A percentile compares a stretch with the other conserved stretches of the same genome.
Conservation (phyloP, 2,329 filamentous ascomycete species). For the Ustilaginoidea virens region DNA sequence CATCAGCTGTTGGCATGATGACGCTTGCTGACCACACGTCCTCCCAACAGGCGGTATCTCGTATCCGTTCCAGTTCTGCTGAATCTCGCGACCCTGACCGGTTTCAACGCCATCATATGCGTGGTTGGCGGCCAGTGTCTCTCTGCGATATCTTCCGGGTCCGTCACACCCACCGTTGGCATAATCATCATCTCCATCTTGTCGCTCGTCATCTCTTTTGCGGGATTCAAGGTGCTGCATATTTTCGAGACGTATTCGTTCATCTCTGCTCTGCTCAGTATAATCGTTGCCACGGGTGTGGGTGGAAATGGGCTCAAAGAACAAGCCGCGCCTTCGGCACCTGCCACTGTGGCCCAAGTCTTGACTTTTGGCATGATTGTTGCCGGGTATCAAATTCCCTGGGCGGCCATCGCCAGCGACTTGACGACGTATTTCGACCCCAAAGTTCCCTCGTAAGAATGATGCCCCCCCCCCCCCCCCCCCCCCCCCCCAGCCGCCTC, state of each 20-base stretch:
- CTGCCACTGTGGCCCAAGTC: conserved; percentile 28
- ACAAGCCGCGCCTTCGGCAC: conserved; percentile 25
- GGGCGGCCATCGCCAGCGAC: conserved; percentile 41
- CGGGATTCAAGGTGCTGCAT: conserved; percentile 41
- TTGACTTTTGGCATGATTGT: conserved; percentile 45
- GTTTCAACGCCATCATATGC: conserved; percentile 47
- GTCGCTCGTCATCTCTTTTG: conserved; percentile 44
- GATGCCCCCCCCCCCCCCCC: too few species aligned
- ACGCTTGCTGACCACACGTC: too few species aligned
- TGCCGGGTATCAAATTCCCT: conserved; percentile 48
- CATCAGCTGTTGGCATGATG: too few species aligned
- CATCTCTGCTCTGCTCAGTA: conserved; percentile 37
- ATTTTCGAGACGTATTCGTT: conserved; percentile 42
- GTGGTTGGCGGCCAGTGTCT: conserved; percentile 46
- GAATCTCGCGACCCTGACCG: conserved; percentile 46
- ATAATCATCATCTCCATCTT: conserved; percentile 45
- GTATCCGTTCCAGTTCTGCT: conserved; percentile 44
- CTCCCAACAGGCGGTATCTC: conserved; percentile 35
- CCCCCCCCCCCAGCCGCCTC: too few species aligned
- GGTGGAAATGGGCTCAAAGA: conserved; percentile 32
- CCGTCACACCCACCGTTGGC: conserved; percentile 36
- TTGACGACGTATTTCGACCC: conserved; percentile 46
- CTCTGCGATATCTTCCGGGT: conserved; percentile 32
- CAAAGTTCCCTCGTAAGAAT: conserved; percentile 33
- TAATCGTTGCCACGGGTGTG: conserved; percentile 37